Evolutionary conservation across 2,329 filamentous ascomycete species (phyloP).

Genomic region (Ophiostoma angusticollis): DNA sequence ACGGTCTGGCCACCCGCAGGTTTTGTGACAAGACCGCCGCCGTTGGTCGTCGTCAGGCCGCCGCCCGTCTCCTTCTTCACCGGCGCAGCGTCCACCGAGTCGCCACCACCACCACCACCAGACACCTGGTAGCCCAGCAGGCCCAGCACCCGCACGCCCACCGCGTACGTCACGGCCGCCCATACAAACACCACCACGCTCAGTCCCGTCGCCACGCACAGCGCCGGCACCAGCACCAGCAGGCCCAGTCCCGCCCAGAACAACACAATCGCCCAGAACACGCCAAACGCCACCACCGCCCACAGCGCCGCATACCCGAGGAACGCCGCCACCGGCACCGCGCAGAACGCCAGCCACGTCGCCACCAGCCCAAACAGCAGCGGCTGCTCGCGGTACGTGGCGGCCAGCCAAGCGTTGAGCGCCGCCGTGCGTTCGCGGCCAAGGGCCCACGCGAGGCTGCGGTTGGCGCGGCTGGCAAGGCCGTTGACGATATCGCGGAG

Average conservation of each 20-base stretch:
- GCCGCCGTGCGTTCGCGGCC: slow-evolving; percentile 4
- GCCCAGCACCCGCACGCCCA: slow-evolving; percentile 2
- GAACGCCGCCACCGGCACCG: slow-evolving; percentile 8
- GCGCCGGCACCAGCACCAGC: slow-evolving; percentile 10
- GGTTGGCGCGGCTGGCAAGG: neutral
- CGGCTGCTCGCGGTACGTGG: slow-evolving; percentile 6
- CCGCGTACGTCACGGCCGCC: slow-evolving; percentile 5
- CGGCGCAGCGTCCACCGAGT: neutral
- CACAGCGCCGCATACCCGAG: slow-evolving; percentile 9
- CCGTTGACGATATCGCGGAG: slow-evolving; percentile 1
- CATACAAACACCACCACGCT: slow-evolving; percentile 8
- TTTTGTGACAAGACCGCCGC: no score
- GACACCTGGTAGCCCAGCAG: slow-evolving; percentile 1
- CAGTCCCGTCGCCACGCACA: slow-evolving; percentile 9
- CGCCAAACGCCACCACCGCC: slow-evolving; percentile 8
- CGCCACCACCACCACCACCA: neutral
- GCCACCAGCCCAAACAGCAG: slow-evolving; percentile 5
- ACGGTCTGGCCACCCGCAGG: no score
- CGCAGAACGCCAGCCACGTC: slow-evolving; percentile 6
- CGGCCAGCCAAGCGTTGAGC: slow-evolving; percentile 2
- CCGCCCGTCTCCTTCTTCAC: no score
- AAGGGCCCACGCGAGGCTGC: neutral
- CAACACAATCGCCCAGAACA: slow-evolving; percentile 11
- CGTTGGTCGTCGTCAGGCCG: no score
- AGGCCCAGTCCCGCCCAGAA: slow-evolving; percentile 13